Evolutionary conservation across 2,329 filamentous ascomycete species (phyloP).

Genomic region (Calonectria multiphialidica): DNA sequence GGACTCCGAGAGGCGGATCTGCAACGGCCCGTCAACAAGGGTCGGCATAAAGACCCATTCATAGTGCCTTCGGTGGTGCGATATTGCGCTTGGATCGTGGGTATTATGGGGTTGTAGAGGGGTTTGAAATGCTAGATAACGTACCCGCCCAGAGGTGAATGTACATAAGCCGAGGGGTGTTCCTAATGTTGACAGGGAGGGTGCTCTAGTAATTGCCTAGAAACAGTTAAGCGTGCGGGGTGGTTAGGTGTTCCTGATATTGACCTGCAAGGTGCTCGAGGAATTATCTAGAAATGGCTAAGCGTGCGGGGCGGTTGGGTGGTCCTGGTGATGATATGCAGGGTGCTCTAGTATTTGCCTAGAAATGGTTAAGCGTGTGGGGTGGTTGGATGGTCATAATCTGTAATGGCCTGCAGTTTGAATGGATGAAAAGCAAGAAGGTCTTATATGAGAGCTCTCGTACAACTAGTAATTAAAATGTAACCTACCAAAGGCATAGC

Average conservation of each 20-base stretch:
- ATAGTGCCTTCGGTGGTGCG: not conserved
- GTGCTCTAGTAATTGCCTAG: not conserved
- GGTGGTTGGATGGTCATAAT: not conserved
- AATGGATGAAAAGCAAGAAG: too few species aligned
- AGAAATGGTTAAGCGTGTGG: not conserved
- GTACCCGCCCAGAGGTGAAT: not conserved
- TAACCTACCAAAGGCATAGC: too few species aligned
- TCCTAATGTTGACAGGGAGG: not conserved
- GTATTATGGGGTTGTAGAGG: not conserved
- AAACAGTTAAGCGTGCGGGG: too few species aligned
- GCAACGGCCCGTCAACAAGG: not conserved
- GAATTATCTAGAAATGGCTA: not conserved
- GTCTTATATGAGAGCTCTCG: too few species aligned
- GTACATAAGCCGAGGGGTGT: not conserved
- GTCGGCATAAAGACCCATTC: not conserved
- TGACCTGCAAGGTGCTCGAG: not conserved
- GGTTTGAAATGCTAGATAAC: not conserved
- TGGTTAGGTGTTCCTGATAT: not conserved
- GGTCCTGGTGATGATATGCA: not conserved
- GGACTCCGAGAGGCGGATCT: not conserved
- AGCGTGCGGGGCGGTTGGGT: not conserved
- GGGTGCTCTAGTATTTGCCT: not conserved
- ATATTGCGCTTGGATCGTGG: not conserved
- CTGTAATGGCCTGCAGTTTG: too few species aligned
- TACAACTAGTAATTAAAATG: too few species aligned